phyloP scores from a whole-genome alignment of 2,329 filamentous ascomycete species.

The Penicillium sp. region DNA sequence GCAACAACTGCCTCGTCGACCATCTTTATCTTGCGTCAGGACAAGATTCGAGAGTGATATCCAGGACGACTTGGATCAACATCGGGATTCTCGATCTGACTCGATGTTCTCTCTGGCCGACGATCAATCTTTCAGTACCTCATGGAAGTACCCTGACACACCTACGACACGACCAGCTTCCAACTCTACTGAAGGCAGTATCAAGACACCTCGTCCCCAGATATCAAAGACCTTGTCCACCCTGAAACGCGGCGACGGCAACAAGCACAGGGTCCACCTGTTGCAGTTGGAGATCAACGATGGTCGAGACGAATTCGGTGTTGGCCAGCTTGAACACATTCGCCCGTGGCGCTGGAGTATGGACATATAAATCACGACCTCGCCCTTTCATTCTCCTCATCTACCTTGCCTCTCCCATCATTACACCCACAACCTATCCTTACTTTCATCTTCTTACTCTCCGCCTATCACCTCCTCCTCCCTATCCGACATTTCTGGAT shows the following conservation, averaged over 20 bases:
- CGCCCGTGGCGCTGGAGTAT: conserved; percentile 50
- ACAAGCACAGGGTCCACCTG: conserved; percentile 39
- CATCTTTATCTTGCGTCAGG: conserved; percentile 22
- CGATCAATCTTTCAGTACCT: conserved; percentile 31
- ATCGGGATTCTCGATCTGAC: conserved; percentile 36
- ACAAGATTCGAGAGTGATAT: conserved; percentile 16
- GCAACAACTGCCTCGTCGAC: conserved; percentile 21
- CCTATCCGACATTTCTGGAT: neutral
- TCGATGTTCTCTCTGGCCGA: conserved; percentile 37
- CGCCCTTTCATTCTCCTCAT: neutral
- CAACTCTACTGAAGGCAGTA: conserved; percentile 39
- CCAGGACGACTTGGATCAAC: conserved; percentile 21
- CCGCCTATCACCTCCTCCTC: neutral
- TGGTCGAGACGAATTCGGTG: conserved; percentile 34
- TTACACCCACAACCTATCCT: conserved; percentile 52
- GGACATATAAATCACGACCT: conserved; percentile 40
- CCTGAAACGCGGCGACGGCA: conserved; percentile 35
- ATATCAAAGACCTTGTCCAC: conserved; percentile 42
- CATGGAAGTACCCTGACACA: conserved; percentile 41
- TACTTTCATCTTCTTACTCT: neutral
- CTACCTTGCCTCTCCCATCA: neutral
- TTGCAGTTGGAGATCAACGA: conserved; percentile 45
- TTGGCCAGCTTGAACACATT: conserved; percentile 40
- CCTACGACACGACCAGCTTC: conserved; percentile 43
- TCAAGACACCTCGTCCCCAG: conserved; percentile 34